Base-by-base conservation (phyloP, 148 eudicot genomes). In the Silene latifolia region DNA sequence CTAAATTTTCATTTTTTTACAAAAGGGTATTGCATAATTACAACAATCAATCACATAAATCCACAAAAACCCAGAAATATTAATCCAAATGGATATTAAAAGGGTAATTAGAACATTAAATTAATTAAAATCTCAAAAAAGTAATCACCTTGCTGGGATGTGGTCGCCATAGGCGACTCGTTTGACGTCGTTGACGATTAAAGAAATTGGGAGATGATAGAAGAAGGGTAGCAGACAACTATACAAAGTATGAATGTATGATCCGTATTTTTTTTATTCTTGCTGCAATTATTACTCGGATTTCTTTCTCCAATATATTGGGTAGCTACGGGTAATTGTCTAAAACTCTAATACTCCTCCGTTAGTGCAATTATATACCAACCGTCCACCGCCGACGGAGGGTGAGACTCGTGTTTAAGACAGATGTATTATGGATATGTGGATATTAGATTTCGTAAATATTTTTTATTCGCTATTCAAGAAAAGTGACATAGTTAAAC, bases 81-180 rank as follows among this genome's bases (percentile, higher is more conserved):
- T 1, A 58, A 42, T 39, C 14, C n/a, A 72, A 7, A 48, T 10
- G 72, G 6, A 5, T 27, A 62, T 71, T 19, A 4, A 63, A 72
- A 17, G 9, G 12, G 8, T 59, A 10, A 65, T 48, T 12, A 54
- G 2, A 48, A 21, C 4, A 29, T 51, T 5, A 4, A 74, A 68
- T 68, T 51, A 27, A 62, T 1, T 0, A 19, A 24, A 19, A 53
- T 20, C 12, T 12, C 20, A 48, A 46, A 27, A 73, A 24, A 25
- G 29, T 13, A n/a, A 27, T 25, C 72, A 63, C 76, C 79, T 76
- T 24, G 80, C 42, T 72, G 80, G 57, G 76, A 63, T 39, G 80
- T 5, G 12, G 80, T 77, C 56, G 80, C 74, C 80, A 77, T 77
- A 29, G 51, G 68, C 80, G 80, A 77, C 80, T 71, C 70, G n/a